phyloP scores from a whole-genome alignment of 768 basidiomycete genomes.

The Macrocybe gigantea region DNA sequence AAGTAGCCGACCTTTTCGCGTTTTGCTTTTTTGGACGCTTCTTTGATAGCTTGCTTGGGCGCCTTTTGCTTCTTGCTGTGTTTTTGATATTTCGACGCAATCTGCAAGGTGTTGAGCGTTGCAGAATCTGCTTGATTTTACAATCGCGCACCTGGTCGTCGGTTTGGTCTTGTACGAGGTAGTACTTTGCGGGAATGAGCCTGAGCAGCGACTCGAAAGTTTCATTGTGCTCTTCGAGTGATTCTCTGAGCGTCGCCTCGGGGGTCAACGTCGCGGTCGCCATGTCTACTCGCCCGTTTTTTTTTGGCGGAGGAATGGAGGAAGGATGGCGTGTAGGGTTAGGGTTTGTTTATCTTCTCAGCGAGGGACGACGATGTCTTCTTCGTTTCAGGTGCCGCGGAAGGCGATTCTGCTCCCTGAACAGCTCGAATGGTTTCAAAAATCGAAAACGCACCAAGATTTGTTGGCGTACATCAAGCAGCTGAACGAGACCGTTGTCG shows the following conservation, averaged over 20 bases:
- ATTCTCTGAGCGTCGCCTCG: slow-evolving; percentile 41
- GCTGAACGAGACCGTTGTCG: slow-evolving; percentile 71
- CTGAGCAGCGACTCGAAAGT: slow-evolving; percentile 79
- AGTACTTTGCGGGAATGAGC: slow-evolving; percentile 88
- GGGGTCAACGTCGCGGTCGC: slow-evolving; percentile 9
- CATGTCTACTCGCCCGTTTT: too few relatives aligned
- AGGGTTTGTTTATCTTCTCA: slow-evolving; percentile 1
- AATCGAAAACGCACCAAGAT: slow-evolving; percentile 60
- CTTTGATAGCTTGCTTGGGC: slow-evolving; percentile 82
- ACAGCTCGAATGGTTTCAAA: slow-evolving; percentile 80
- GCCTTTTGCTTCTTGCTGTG: slow-evolving; percentile 84
- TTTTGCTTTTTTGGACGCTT: slow-evolving; percentile 84
- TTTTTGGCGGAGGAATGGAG: neutral
- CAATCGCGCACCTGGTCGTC: slow-evolving; percentile 54
- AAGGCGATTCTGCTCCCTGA: slow-evolving; percentile 73
- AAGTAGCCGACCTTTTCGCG: slow-evolving; percentile 63
- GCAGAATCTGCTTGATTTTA: neutral
- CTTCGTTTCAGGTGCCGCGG: slow-evolving; percentile 44
- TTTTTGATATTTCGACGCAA: slow-evolving; percentile 71
- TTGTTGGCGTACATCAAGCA: slow-evolving; percentile 67
- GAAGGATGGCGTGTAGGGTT: slow-evolving; percentile 5
- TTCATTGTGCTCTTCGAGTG: slow-evolving; percentile 79
- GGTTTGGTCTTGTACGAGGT: slow-evolving; percentile 62
- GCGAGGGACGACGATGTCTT: slow-evolving; percentile 5
- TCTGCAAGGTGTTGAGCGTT: slow-evolving; percentile 20